Percentiles rank a stretch among this genome's conserved stretches.
phyloP scores from a whole-genome alignment of 2,329 filamentous ascomycete genomes.

The Lachnum nothofagi region DNA sequence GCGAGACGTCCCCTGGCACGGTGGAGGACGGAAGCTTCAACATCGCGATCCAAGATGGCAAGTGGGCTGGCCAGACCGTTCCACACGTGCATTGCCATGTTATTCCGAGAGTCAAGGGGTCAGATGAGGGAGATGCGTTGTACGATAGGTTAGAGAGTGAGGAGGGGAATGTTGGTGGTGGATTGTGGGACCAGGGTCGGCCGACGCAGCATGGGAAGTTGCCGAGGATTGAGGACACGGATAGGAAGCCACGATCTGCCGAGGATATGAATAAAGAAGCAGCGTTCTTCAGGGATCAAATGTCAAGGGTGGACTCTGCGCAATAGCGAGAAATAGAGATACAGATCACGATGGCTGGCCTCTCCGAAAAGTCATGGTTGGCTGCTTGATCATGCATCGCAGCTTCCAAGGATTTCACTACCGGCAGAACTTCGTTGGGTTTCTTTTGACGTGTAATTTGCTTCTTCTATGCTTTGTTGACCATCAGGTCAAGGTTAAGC shows the following conservation, averaged over 20 bases:
- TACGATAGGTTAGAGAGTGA: constrained; percentile 80
- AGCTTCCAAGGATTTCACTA: too few relatives aligned
- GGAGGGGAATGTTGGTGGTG: constrained; percentile 74
- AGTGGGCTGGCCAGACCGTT: constrained; percentile 87
- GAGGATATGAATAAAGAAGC: constrained; percentile 81
- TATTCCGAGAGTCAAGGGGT: constrained; percentile 63
- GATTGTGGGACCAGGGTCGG: constrained; percentile 54
- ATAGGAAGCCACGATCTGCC: constrained; percentile 59
- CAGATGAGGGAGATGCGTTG: constrained; percentile 62
- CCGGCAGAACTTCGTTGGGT: too few relatives aligned
- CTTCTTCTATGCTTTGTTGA: too few relatives aligned
- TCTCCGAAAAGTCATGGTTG: too few relatives aligned
- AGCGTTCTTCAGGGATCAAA: constrained; percentile 33
- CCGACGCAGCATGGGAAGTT: constrained; percentile 54
- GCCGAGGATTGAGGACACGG: constrained; percentile 65
- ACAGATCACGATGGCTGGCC: too few relatives aligned
- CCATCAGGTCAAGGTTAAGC: too few relatives aligned
- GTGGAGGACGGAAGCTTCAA: constrained; percentile 71
- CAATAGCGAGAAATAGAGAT: too few relatives aligned
- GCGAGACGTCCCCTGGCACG: constrained; percentile 39
- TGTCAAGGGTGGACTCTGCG: constrained; percentile 17
- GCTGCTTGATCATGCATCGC: too few relatives aligned
- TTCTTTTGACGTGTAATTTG: too few relatives aligned
- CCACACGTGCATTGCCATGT: constrained; percentile 90
- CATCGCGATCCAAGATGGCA: constrained; percentile 89